Evolutionary conservation across 306 rosid species (phyloP).

Genomic region (Dicorynia guianensis): DNA sequence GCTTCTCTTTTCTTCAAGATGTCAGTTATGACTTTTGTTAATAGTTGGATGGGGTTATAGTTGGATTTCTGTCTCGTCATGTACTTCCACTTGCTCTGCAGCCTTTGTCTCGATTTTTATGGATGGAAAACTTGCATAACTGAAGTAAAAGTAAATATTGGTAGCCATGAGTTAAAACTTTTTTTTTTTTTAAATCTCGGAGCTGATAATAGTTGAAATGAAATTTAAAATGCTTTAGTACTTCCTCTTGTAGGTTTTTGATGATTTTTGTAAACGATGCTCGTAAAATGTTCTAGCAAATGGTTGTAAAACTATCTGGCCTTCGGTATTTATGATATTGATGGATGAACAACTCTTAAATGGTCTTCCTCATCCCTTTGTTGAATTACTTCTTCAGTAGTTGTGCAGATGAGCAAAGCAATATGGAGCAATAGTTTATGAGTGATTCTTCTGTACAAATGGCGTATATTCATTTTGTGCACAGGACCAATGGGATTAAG

Average conservation of each 20-base stretch:
- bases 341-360: conserved; percentile 1
- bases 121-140: background rate
- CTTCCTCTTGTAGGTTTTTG: conserved; percentile 12
- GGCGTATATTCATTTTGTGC: no score
- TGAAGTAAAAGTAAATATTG: background rate
- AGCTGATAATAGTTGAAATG: background rate
- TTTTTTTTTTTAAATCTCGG: background rate
- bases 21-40: background rate
- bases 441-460: background rate
- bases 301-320: background rate
- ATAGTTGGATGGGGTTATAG: conserved; percentile 10
- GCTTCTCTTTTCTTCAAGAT: conserved; percentile 16
- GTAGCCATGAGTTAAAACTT: conserved; percentile 12
- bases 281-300: conserved; percentile 28
- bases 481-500: no score
- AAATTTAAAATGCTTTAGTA: background rate
- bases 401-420: background rate
- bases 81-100: conserved; percentile 25
- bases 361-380: background rate
- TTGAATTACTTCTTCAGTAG: background rate
- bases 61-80: background rate
- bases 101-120: conserved; percentile 2
- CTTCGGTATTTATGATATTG: conserved; percentile 16
- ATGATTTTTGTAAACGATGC: conserved; percentile 28
- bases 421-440: conserved; percentile 11